Percentiles rank a stretch among this genome's conserved stretches.
phyloP scores from a whole-genome alignment of 768 basidiomycete genomes.

The Tulasnella calospora region DNA sequence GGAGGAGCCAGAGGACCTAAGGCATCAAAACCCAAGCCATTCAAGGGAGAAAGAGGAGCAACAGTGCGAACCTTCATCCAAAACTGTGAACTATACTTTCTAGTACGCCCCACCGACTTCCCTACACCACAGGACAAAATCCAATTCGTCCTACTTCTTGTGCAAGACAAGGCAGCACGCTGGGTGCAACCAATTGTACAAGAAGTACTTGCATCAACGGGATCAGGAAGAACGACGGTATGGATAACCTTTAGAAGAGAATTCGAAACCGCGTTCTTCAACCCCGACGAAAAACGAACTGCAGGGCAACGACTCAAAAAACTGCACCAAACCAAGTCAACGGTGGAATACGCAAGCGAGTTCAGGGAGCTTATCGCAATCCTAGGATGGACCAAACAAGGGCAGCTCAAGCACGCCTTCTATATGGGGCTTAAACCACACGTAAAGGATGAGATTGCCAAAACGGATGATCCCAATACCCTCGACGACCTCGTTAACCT shows the following conservation, averaged over 20 bases:
- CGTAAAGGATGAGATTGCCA: not conserved
- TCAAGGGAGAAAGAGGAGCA: too few relatives aligned
- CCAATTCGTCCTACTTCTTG: too few relatives aligned
- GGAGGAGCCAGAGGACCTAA: too few relatives aligned
- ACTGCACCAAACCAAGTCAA: not conserved
- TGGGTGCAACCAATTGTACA: not conserved
- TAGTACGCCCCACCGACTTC: not conserved
- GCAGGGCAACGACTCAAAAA: too few relatives aligned
- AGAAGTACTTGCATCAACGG: not conserved
- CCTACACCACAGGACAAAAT: not conserved
- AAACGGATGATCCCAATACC: not conserved
- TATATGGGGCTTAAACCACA: not conserved
- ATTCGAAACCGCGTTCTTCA: not conserved
- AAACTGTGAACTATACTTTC: too few relatives aligned
- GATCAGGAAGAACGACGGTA: accelerated
- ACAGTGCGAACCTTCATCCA: too few relatives aligned
- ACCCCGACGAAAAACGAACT: too few relatives aligned
- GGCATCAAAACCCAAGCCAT: too few relatives aligned
- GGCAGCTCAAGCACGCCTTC: not conserved
- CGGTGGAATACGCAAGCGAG: not conserved
- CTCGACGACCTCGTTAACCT: not conserved
- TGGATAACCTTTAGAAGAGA: not conserved
- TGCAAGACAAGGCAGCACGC: not conserved
- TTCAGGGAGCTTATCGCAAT: not conserved
- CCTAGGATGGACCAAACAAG: not conserved